phyloP scores from a whole-genome alignment of 371 early-diverging fungal species.

The Circinella umbellata region DNA sequence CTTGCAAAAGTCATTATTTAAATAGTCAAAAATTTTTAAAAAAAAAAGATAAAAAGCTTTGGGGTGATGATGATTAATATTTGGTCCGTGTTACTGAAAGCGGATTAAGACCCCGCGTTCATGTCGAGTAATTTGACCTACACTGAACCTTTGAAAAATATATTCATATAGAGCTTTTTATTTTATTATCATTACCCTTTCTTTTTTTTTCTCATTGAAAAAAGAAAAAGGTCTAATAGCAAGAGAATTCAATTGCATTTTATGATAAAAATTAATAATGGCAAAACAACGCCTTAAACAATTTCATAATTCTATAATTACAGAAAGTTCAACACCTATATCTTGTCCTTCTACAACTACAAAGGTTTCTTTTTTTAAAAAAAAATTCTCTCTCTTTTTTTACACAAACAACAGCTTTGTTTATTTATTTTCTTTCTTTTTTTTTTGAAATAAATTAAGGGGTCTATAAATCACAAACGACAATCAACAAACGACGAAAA shows the following conservation, averaged over 20 bases:
- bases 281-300: constrained; percentile 1
- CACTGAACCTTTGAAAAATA: constrained; percentile 5
- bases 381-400: not conserved
- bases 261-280: not conserved
- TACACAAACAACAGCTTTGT: too few relatives aligned
- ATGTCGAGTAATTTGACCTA: not conserved
- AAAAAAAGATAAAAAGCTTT: not conserved
- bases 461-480: not conserved
- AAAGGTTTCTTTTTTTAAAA: not conserved
- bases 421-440: too few relatives aligned
- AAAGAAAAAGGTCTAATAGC: too few relatives aligned
- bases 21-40: not conserved
- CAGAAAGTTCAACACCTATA: not conserved
- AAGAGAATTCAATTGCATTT: too few relatives aligned
- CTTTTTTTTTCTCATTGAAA: too few relatives aligned
- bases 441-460: too few relatives aligned
- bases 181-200: not conserved
- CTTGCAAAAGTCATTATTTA: not conserved
- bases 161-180: not conserved
- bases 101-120: constrained; percentile 8
- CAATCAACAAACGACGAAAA: not conserved
- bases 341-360: not conserved
- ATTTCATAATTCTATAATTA: not conserved
- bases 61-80: not conserved
- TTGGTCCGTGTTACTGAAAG: constrained; percentile 11